Evolutionary conservation across 2,329 filamentous ascomycete species (phyloP), one percentile per base, ranked within the genome.

Genomic region (Orbilia javanica): DNA sequence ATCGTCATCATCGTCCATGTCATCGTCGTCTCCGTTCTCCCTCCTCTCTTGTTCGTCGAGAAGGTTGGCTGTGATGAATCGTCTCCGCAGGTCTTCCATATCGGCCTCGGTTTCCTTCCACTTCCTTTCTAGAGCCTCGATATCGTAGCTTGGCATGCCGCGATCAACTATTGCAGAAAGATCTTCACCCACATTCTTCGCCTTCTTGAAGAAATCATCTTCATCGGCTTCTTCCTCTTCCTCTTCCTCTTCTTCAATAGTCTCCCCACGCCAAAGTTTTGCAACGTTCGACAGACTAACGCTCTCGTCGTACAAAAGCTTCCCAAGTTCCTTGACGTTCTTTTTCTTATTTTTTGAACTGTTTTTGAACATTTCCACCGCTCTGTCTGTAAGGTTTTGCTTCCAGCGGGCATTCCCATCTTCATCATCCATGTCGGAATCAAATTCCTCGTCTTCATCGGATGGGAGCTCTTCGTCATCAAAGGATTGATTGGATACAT

Each of bases 241-340:
- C 22, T 90, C 87, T 63, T 90, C 90, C 55, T 90, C 88, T 0
- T 87, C 86, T 0, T 86, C 85, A 2, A 68, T 60, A 1, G 87
- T 86, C 46, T 92, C 89, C 1, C 94, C 93, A 74, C 88, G 89
- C 96, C 96, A 99, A 83, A 88, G 90, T 80, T 89, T 88, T 44
- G 97, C 86, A 0, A 94, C 93, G 72, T 97, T 90, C 2, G 87
- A 87, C 0, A 94, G 90, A 0, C 91, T 89, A 29, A 99, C 85
- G 10, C 90, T 89, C 44, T 92, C 89, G 81, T 98, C 92, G 84
- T 99, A 99, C 86, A 99, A 91, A 84, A 96, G 88, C 80, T 92
- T 90, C 0, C 93, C 93, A 31, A 99, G 88, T 82, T 98, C 94
- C 13, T 89, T 79, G 31, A 72, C 52, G 20, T 44, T 65, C 42